phyloP scores from a whole-genome alignment of 371 early-diverging fungal species.

The Fennellomyces sp. region DNA sequence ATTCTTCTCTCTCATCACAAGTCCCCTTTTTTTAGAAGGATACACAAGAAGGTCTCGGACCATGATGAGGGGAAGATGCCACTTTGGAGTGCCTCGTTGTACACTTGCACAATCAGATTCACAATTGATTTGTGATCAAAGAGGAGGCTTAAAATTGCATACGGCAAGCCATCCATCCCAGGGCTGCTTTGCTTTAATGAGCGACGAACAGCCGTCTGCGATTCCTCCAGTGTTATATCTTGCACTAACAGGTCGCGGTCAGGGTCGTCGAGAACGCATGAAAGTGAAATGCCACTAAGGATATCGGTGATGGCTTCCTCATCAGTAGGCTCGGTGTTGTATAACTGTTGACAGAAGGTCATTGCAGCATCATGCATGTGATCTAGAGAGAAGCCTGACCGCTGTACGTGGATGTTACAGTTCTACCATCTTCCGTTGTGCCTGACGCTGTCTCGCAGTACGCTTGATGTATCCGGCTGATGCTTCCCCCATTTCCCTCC shows the following conservation, averaged over 20 bases:
- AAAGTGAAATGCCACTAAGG: neutral
- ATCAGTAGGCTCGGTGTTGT: neutral
- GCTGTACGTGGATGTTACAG: neutral
- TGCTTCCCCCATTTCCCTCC: neutral
- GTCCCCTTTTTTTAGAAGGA: conserved; percentile 20
- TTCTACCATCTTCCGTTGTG: neutral
- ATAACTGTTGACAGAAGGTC: neutral
- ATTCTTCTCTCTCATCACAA: no score
- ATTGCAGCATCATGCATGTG: neutral
- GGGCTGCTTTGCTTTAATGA: neutral
- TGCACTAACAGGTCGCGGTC: neutral
- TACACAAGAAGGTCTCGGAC: neutral
- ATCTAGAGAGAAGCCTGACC: neutral
- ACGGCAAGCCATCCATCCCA: neutral
- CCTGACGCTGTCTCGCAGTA: neutral
- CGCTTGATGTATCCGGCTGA: neutral
- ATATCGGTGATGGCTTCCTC: neutral
- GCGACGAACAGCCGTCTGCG: neutral
- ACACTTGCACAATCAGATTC: neutral
- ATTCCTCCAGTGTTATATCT: neutral
- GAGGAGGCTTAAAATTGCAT: neutral
- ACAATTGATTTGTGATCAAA: neutral
- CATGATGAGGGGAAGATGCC: neutral
- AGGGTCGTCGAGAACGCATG: neutral
- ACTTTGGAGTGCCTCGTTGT: neutral